Percentiles rank a stretch among this genome's conserved stretches.
Conservation (phyloP, 2,329 filamentous ascomycete genomes). For the Neophaeococcomyces mojaviensis region DNA sequence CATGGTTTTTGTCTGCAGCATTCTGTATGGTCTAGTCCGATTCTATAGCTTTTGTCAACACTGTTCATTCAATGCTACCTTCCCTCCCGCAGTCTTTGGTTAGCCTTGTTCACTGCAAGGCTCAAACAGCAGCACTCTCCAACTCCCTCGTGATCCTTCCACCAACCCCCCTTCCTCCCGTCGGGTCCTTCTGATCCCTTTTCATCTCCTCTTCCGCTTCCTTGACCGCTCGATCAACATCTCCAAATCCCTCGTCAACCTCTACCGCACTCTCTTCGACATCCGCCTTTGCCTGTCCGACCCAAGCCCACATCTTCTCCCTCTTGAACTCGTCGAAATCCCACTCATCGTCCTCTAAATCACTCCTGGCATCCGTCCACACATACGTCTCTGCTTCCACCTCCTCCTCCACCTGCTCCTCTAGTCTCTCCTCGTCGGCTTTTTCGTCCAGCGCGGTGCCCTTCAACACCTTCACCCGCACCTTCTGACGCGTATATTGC, state of each 20-base stretch:
- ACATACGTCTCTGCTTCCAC: conserved; percentile 59
- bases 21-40: too few species aligned
- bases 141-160: conserved; percentile 21
- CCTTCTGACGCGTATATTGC: conserved; percentile 56
- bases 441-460: conserved; percentile 21
- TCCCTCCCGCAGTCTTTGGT: too few species aligned
- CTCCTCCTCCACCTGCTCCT: conserved; percentile 37
- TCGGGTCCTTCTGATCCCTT: conserved; percentile 17
- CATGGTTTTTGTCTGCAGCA: too few species aligned
- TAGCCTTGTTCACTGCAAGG: too few species aligned
- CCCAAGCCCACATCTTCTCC: conserved; percentile 62
- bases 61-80: too few species aligned
- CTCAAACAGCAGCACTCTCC: conserved; percentile 13
- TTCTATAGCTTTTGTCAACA: too few species aligned
- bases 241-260: conserved; percentile 24
- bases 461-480: conserved; percentile 39
- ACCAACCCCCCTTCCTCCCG: conserved; percentile 21
- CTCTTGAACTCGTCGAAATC: conserved; percentile 75
- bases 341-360: conserved; percentile 71
- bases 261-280: conserved; percentile 36
- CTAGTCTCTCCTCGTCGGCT: conserved; percentile 39
- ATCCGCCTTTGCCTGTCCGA: conserved; percentile 28
- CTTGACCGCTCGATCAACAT: conserved; percentile 19
- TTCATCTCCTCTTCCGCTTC: conserved; percentile 7
- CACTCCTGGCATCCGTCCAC: conserved; percentile 41